A percentile compares a stretch with the other conserved stretches of the same genome.
phyloP scores from a whole-genome alignment of 306 rosid genomes.

The Gleditsia sinensis region DNA sequence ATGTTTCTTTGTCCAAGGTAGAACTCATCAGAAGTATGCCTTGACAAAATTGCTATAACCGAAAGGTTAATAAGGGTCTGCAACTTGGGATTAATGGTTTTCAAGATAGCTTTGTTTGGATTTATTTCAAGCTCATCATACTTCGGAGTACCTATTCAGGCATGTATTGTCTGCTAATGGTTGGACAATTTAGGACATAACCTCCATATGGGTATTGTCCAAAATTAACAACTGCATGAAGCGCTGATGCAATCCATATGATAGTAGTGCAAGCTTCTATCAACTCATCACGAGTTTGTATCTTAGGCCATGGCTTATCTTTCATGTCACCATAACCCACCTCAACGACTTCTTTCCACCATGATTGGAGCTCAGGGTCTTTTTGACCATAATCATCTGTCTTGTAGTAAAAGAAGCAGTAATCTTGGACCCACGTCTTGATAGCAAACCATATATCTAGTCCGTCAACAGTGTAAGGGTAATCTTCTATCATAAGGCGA shows the following conservation, averaged over 20 bases:
- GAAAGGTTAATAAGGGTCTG: not conserved
- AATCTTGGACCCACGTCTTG: not conserved
- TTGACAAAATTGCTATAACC: not conserved
- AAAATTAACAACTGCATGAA: no score
- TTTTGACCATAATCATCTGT: not conserved
- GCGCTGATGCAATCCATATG: not conserved
- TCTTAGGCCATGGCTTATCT: not conserved
- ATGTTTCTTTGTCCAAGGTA: not conserved
- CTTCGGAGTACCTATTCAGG: not conserved
- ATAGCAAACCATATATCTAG: no score
- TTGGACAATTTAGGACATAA: not conserved
- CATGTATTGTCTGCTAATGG: not conserved
- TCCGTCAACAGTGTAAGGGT: conserved; percentile 2
- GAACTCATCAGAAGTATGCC: not conserved
- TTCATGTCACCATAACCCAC: not conserved
- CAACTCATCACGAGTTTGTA: not conserved
- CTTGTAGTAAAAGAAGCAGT: not conserved
- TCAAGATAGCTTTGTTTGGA: not conserved
- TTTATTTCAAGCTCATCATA: not conserved
- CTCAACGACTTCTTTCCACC: conserved; percentile 3
- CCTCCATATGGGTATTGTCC: conserved; percentile 2
- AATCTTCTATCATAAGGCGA: not conserved
- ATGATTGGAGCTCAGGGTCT: not conserved
- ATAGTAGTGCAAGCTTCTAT: not conserved
- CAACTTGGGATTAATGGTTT: not conserved